These are phyloP conservation scores for Hordeum pubiflorum DNA, from an alignment of 202 grass and related monocot species.

Conservation along the genomic window DNA sequence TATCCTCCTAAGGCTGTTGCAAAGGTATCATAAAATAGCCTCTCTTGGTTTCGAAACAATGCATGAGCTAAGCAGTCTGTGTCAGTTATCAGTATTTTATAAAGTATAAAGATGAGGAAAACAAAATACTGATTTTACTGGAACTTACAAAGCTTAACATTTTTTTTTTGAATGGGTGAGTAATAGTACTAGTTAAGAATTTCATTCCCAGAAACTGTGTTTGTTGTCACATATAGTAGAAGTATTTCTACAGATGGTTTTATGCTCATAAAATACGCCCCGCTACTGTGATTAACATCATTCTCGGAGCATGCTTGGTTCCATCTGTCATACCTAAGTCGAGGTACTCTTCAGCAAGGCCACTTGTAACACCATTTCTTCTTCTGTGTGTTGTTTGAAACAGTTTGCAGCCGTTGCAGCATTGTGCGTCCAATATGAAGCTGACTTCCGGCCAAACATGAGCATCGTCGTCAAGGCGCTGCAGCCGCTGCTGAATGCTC, in stretches of 20 bases:
- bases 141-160: neutral
- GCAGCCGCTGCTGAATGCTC: constrained; percentile 69
- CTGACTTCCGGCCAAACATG: constrained; percentile 87
- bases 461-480: constrained; percentile 84
- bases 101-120: neutral
- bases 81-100: constrained; percentile 10
- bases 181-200: neutral
- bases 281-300: neutral
- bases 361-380: constrained; percentile 7
- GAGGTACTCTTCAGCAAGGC: neutral
- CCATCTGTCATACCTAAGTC: neutral
- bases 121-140: neutral
- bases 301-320: neutral
- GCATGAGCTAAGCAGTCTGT: neutral
- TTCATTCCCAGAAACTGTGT: neutral
- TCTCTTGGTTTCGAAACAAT: constrained; percentile 15
- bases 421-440: constrained; percentile 86
- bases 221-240: neutral
- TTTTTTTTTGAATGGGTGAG: too few species aligned
- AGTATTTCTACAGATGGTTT: neutral
- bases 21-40: constrained; percentile 49
- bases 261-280: neutral
- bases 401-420: constrained; percentile 85
- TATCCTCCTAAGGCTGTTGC: constrained; percentile 96
- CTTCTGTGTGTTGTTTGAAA: constrained; percentile 17